Evolutionary conservation across 108 stramenopile species (phyloP), one percentile per base, ranked within the genome.

Genomic region (Skeletonema grethae): DNA sequence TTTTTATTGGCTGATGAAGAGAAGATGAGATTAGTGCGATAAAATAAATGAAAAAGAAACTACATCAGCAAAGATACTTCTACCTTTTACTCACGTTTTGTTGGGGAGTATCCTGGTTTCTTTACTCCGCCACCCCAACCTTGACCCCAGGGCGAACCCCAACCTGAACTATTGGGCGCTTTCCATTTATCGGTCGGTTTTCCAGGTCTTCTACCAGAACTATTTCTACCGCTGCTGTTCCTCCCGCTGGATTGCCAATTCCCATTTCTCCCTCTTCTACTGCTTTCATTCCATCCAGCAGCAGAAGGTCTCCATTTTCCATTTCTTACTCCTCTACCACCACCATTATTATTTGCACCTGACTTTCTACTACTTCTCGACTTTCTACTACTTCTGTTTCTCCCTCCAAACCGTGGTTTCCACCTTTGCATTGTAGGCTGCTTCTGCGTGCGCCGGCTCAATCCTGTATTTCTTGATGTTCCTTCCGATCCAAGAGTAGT

Each of bases 101-200:
- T 24, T 9, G 50, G 50, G 9, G 20, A 53, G 22, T 8, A 10
- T 24, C 20, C 50, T 53, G 50, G 50, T 9, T 20, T 53, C 3
- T 48, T 3, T 48, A n/a, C 46, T 0, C 46, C 5, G 18, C 18
- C 46, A 20, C 46, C 46, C 46, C 46, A 48, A 20, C 46, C 46
- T n/a, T 48, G n/a, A n/a, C 46, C 46, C 50, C 50, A 53, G 1
- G 50, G 22, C 20, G 50, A 53, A n/a, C 50, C 50, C 50, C 50
- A 53, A 3, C 41, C 10, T 43, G 41, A 43, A 43, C 13, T 45
- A 45, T 4, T 10, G 4, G 43, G 43, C 12, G 43, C 43, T 45
- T 45, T 45, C 43, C 43, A 45, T n/a, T 10, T 4, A 4, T 13
- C 4, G 12, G 1, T 7, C 5, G n/a, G 18, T 7, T 48, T 48